phyloP scores from a whole-genome alignment of 257 asterid species.

The Penstemon newberryi region DNA sequence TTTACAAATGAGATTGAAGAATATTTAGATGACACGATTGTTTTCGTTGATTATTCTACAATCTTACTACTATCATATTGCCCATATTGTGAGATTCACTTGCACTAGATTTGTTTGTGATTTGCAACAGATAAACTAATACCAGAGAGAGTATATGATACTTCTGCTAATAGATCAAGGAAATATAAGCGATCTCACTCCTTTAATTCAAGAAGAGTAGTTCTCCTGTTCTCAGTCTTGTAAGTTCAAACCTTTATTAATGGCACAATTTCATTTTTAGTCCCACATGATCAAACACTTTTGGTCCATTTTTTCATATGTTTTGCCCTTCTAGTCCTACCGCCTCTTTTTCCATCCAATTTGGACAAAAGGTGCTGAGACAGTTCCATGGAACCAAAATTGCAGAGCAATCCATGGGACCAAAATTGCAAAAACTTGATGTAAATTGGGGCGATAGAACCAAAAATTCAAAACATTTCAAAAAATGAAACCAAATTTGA shows the following conservation, averaged over 20 bases:
- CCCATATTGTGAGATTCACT: slow-evolving; percentile 19
- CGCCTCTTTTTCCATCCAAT: slow-evolving; percentile 6
- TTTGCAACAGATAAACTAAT: slow-evolving; percentile 44
- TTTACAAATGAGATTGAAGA: background rate
- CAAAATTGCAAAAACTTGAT: too few relatives aligned
- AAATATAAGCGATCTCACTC: slow-evolving; percentile 86
- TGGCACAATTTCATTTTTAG: background rate
- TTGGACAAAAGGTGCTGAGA: background rate
- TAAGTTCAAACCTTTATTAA: slow-evolving; percentile 47
- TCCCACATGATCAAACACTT: background rate
- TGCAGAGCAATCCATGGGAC: too few relatives aligned
- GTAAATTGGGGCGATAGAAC: too few relatives aligned
- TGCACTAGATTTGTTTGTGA: slow-evolving; percentile 26
- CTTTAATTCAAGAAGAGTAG: slow-evolving; percentile 88
- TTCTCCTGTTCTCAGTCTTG: slow-evolving; percentile 84
- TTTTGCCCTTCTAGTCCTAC: too few relatives aligned
- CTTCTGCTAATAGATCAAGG: slow-evolving; percentile 62
- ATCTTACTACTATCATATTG: background rate
- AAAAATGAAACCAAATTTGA: too few relatives aligned
- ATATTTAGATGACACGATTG: background rate
- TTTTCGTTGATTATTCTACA: slow-evolving; percentile 1
- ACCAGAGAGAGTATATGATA: slow-evolving; percentile 56
- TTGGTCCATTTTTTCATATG: too few relatives aligned
- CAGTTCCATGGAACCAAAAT: too few relatives aligned
- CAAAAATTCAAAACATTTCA: too few relatives aligned